Evolutionary conservation across 352 stramenopile genomes (phyloP).

Genomic region (Phytophthora nicotianae): DNA sequence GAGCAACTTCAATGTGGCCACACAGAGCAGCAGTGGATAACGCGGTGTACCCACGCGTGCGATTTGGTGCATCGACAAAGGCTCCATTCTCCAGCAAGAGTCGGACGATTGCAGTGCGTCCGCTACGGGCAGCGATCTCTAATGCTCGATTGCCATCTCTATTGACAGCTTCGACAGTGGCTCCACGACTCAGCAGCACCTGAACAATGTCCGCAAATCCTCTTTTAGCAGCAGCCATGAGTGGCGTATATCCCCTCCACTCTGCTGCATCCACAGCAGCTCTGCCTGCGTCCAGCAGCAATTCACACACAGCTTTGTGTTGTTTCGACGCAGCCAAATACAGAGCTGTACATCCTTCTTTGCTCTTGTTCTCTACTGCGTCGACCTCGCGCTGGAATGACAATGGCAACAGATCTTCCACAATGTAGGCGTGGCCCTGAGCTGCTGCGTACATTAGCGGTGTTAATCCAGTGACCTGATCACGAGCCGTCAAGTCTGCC

Average conservation of each 20-base stretch:
- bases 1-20: slow-evolving; percentile 22
- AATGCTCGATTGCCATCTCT: slow-evolving; percentile 29
- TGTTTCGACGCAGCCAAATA: slow-evolving; percentile 27
- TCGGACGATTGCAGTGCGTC: slow-evolving; percentile 18
- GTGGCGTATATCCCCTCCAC: slow-evolving; percentile 30
- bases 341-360: slow-evolving; percentile 23
- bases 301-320: slow-evolving; percentile 27
- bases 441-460: slow-evolving; percentile 32
- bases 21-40: slow-evolving; percentile 29
- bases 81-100: slow-evolving; percentile 28
- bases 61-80: slow-evolving; percentile 33
- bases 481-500: slow-evolving; percentile 19
- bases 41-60: slow-evolving; percentile 32
- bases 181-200: slow-evolving; percentile 28
- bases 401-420: slow-evolving; percentile 22
- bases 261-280: slow-evolving; percentile 24
- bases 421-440: slow-evolving; percentile 28
- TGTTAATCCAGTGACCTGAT: slow-evolving; percentile 23
- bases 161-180: slow-evolving; percentile 28
- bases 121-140: slow-evolving; percentile 32
- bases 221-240: slow-evolving; percentile 34
- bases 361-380: slow-evolving; percentile 27
- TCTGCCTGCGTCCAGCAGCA: slow-evolving; percentile 32
- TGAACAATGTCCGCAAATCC: slow-evolving; percentile 25
- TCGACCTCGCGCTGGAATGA: slow-evolving; percentile 14